Base-by-base conservation (phyloP, 768 basidiomycete species). In the Podaxis sp. region DNA sequence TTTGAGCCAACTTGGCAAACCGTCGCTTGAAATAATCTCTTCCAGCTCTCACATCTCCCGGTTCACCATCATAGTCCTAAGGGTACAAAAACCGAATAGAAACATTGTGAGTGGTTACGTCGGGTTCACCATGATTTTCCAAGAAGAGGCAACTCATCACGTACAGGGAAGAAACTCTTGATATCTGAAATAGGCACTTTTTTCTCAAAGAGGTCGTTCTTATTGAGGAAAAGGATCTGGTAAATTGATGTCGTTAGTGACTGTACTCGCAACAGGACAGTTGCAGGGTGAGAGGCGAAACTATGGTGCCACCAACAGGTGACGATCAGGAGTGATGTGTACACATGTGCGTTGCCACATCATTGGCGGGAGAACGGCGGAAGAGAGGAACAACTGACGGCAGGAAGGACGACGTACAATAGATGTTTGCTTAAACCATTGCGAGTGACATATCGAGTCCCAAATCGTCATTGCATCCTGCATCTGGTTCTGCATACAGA, bases 381-480 rank as follows among this genome's bases (percentile, higher is more conserved):
- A 26, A 22, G 12, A 33, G 26, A 6, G 28, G 5, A 7, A 30
- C 28, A 30, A 30, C 28, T 19, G 22, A 51, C n/a, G 54, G 33
- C 39, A 54, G 2, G 24, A 39, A 39, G 7, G 46, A 64, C 33
- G 17, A 78, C 89, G 51, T 66, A 95, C 95, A 60, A 97, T 93
- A 9, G 93, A 95, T 0, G 95, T 96, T 66, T 90, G 86, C 75
- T 92, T 92, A 78, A 97, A 97, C 95, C 95, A 97, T 67, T 96
- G 94, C 9, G 94, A 96, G 73, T 97, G 94, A 76, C 94, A 96
- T 83, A 98, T 96, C 46, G 94, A 95, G 68, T 98, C 95, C 90
- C 95, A 98, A 55, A 98, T 93, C n/a, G 93, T 93, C 88, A 98
- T 91, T 1, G 95, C 93, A 66, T 98, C 95, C 79, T 96, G 92